A percentile compares a stretch with the other conserved stretches of the same genome.
These are phyloP conservation scores for Sarocladium kiliense DNA, from an alignment of 2,329 filamentous ascomycete genomes.

Conservation along the genomic window DNA sequence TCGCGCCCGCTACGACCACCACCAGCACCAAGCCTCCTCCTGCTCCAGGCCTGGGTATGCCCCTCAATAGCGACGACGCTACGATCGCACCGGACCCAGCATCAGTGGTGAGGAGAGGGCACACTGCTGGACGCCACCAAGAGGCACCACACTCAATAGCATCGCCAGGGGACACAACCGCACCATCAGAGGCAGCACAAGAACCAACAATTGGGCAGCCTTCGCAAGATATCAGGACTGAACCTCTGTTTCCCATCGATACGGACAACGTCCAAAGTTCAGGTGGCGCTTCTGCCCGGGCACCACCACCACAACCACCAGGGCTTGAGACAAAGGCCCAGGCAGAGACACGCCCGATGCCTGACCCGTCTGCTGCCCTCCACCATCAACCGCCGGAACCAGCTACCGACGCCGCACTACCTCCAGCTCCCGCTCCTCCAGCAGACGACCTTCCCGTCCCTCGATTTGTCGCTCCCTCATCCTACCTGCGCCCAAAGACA, in stretches of 20 bases:
- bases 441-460: conserved; percentile 21
- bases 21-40: neutral
- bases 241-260: neutral
- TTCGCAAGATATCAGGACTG: neutral
- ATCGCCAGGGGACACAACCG: neutral
- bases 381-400: conserved; percentile 6
- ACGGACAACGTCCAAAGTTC: neutral
- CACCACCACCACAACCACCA: neutral
- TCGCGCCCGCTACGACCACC: conserved; percentile 1
- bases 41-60: neutral
- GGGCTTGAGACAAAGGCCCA: neutral
- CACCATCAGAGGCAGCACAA: neutral
- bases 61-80: neutral
- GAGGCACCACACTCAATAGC: neutral
- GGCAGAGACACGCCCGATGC: neutral
- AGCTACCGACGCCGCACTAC: conserved; percentile 8
- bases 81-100: neutral
- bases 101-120: neutral
- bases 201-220: neutral
- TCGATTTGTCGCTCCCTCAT: conserved; percentile 56
- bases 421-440: neutral
- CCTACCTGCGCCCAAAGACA: conserved; percentile 44
- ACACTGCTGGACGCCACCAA: neutral
- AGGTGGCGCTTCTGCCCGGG: neutral
- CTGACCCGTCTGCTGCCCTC: conserved; percentile 2